A percentile compares a stretch with the other conserved stretches of the same genome.
phyloP scores from a whole-genome alignment of 495 filamentous ascomycete species.

The Aspergillus sparsus region DNA sequence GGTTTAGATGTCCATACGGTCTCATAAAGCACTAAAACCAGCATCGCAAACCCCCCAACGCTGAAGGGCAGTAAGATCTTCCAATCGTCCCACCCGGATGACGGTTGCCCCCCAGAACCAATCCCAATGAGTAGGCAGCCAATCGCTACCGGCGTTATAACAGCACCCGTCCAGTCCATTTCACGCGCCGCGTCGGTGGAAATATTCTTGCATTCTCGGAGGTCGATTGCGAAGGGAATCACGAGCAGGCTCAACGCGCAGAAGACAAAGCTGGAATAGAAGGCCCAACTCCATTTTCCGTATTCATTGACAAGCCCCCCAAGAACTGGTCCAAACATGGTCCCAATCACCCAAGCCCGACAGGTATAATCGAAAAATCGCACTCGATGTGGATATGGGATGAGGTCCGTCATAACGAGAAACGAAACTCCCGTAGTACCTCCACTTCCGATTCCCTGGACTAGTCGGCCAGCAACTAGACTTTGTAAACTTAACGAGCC shows the following conservation, averaged over 20 bases:
- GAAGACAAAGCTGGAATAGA: conserved; percentile 47
- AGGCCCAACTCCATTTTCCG: conserved; percentile 42
- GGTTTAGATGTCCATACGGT: conserved; percentile 44
- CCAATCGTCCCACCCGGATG: conserved; percentile 41
- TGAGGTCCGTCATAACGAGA: conserved; percentile 66
- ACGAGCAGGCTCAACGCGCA: conserved; percentile 38
- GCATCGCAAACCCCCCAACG: conserved; percentile 48
- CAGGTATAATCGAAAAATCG: conserved; percentile 43
- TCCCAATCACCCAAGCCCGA: conserved; percentile 37
- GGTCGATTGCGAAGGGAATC: conserved; percentile 39
- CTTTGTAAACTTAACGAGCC: conserved; percentile 60
- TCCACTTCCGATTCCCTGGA: conserved; percentile 75
- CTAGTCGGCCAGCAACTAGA: conserved; percentile 62
- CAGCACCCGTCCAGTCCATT: conserved; percentile 42
- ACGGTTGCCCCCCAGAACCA: conserved; percentile 36
- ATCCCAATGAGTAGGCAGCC: conserved; percentile 37
- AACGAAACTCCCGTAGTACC: conserved; percentile 64
- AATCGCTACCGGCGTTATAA: conserved; percentile 34
- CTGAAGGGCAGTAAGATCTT: conserved; percentile 52
- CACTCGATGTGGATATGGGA: conserved; percentile 43
- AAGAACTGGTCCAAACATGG: conserved; percentile 38
- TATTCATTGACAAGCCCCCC: conserved; percentile 44
- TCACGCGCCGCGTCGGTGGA: conserved; percentile 31
- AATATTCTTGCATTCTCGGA: conserved; percentile 28
- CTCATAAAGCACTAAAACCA: conserved; percentile 53